Evolutionary conservation across 331 rosid species (phyloP).

Genomic region (Malus hybrid): DNA sequence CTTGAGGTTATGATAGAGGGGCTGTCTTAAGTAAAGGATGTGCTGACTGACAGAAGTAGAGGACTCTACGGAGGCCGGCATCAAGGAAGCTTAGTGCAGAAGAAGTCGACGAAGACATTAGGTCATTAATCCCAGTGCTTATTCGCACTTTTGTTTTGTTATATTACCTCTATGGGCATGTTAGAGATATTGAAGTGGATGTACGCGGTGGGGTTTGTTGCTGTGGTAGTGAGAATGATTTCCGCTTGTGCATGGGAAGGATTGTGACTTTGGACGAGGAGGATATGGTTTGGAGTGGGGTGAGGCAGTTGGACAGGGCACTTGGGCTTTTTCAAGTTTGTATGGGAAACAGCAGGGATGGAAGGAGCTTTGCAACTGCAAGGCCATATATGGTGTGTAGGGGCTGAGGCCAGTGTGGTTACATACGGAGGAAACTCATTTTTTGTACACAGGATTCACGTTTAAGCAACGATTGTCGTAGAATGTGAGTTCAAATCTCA

Average conservation of each 20-base stretch:
- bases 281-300: too few relatives aligned
- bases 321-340: too few relatives aligned
- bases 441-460: constrained; percentile 49
- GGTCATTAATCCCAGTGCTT: constrained; percentile 81
- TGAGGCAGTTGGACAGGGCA: too few relatives aligned
- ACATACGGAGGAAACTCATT: constrained; percentile 54
- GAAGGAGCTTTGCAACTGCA: too few relatives aligned
- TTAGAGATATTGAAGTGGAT: constrained; percentile 22
- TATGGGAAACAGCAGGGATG: too few relatives aligned
- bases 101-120: constrained; percentile 65
- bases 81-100: constrained; percentile 64
- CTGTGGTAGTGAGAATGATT: too few relatives aligned
- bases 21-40: constrained; percentile 66
- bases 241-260: too few relatives aligned
- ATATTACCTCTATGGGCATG: constrained; percentile 58
- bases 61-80: constrained; percentile 62
- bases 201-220: too few relatives aligned
- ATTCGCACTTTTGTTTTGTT: constrained; percentile 46
- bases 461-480: constrained; percentile 21
- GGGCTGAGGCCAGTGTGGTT: constrained; percentile 16
- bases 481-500: neutral
- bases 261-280: too few relatives aligned
- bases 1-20: constrained; percentile 78
- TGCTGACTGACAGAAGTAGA: constrained; percentile 44
- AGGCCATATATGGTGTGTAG: too few relatives aligned